Percentiles rank a stretch among this genome's conserved stretches.
phyloP scores from a whole-genome alignment of 75 land plant genomes.

The Picea sitchensis region DNA sequence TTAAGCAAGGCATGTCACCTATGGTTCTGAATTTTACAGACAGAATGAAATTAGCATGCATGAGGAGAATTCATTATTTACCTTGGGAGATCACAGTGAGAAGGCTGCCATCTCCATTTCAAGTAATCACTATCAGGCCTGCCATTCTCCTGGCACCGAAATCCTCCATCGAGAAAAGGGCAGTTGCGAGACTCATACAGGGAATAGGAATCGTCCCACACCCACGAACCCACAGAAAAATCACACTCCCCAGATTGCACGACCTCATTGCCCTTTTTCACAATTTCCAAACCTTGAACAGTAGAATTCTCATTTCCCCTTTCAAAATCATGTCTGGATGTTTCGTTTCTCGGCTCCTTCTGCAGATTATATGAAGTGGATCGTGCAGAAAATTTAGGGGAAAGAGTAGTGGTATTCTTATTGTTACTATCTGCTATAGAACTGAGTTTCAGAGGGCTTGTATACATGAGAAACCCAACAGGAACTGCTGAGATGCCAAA shows the following conservation, averaged over 20 bases:
- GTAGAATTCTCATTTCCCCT: too few relatives aligned
- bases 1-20: too few relatives aligned
- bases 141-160: constrained; percentile 62
- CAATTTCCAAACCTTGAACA: too few relatives aligned
- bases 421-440: neutral
- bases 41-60: too few relatives aligned
- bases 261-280: too few relatives aligned
- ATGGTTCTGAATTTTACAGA: too few relatives aligned
- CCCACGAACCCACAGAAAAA: constrained; percentile 70
- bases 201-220: constrained; percentile 58
- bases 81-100: constrained; percentile 58
- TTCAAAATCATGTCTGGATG: too few relatives aligned
- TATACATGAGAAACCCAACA: too few relatives aligned
- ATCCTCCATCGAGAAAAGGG: constrained; percentile 58
- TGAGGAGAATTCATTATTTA: constrained; percentile 7
- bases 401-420: too few relatives aligned
- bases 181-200: constrained; percentile 46
- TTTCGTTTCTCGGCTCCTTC: too few relatives aligned
- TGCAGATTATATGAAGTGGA: too few relatives aligned
- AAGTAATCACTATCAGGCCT: constrained; percentile 56
- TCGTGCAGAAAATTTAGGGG: too few relatives aligned
- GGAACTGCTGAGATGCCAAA: neutral
- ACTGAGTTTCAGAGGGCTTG: neutral
- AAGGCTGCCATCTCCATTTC: constrained; percentile 62
- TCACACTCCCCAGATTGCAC: constrained; percentile 28